Conservation (phyloP, 805 yeast species). For the Saccharomycopsis guyanensis region DNA sequence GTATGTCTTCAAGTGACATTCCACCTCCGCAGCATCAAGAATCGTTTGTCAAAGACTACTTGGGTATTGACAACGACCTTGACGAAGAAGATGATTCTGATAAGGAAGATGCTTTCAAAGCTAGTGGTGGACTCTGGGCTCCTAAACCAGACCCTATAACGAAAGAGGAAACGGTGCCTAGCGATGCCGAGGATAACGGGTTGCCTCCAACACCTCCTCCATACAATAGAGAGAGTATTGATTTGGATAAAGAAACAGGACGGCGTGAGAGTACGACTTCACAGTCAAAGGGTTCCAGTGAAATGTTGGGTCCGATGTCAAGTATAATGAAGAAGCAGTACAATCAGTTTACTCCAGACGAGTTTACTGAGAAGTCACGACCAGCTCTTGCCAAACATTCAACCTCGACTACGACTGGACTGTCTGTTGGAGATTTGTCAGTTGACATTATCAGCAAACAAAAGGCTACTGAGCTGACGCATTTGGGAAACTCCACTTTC, state of each 20-base stretch:
- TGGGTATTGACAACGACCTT: constrained; percentile 11
- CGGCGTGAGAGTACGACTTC: background rate
- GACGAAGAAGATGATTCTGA: constrained; percentile 7
- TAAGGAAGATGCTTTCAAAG: background rate
- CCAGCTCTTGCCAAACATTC: background rate
- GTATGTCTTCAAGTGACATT: background rate
- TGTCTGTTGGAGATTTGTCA: background rate
- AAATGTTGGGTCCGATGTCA: background rate
- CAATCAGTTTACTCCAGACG: background rate
- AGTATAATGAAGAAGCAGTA: background rate
- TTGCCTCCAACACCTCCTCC: background rate
- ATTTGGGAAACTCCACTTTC: background rate
- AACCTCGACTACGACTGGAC: background rate
- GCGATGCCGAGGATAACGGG: background rate
- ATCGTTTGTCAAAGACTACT: constrained; percentile 11
- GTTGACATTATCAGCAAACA: background rate
- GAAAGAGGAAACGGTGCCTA: background rate
- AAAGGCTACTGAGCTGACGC: background rate
- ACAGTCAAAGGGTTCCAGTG: background rate
- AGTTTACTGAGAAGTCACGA: background rate
- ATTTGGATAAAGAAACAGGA: background rate
- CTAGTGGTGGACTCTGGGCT: background rate
- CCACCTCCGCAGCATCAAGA: background rate
- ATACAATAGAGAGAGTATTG: background rate
- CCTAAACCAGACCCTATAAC: background rate